Percentiles rank a stretch among this genome's conserved stretches.
Conservation (phyloP, 768 basidiomycete species). For the Pleurotus giganteus region DNA sequence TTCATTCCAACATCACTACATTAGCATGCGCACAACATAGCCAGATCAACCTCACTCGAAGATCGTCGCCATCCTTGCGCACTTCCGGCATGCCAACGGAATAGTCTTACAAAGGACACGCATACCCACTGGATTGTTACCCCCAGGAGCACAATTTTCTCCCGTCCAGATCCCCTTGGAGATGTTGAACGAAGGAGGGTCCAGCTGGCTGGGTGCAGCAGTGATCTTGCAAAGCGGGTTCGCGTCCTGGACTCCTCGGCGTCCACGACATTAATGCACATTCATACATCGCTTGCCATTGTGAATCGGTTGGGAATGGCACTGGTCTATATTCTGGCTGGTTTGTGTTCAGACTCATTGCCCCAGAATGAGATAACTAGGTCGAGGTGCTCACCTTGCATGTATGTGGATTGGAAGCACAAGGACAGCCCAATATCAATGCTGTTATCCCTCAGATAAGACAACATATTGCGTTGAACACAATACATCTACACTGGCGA, state of each 20-base stretch:
- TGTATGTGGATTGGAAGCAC: too few species aligned
- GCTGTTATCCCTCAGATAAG: too few species aligned
- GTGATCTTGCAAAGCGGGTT: background rate
- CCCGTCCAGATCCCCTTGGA: constrained; percentile 19
- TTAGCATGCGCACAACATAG: background rate
- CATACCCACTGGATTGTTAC: constrained; percentile 10
- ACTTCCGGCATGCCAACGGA: constrained; percentile 21
- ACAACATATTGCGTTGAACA: too few species aligned
- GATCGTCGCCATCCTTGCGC: constrained; percentile 17
- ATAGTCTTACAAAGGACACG: constrained; percentile 29
- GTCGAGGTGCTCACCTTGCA: too few species aligned
- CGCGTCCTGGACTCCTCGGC: background rate
- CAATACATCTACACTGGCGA: too few species aligned
- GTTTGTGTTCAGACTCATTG: too few species aligned
- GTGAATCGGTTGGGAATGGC: too few species aligned
- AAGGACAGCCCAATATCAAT: too few species aligned
- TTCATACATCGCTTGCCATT: too few species aligned
- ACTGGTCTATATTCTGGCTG: too few species aligned
- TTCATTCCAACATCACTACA: background rate
- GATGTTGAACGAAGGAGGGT: constrained; percentile 7
- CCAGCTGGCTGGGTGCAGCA: background rate
- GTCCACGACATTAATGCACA: background rate
- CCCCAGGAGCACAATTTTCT: constrained; percentile 9
- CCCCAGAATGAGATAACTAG: too few species aligned
- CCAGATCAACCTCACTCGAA: constrained; percentile 4